phyloP scores from a whole-genome alignment of 2,329 filamentous ascomycete species.

The Sclerotinia borealis region DNA sequence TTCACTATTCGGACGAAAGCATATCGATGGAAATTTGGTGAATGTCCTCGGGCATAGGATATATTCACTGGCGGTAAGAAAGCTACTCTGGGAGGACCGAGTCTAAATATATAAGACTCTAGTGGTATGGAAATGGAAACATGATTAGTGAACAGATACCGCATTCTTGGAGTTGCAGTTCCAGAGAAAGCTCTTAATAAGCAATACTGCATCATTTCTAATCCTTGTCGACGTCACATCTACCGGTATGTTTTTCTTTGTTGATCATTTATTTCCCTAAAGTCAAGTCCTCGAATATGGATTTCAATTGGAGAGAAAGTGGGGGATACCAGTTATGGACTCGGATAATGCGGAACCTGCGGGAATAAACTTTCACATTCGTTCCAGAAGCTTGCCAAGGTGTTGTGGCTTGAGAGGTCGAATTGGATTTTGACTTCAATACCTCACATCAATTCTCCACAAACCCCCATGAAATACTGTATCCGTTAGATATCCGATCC shows the following conservation, averaged over 20 bases:
- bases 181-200: background rate
- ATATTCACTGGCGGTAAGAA: background rate
- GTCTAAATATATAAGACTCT: background rate
- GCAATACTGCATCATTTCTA: background rate
- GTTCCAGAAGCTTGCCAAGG: background rate
- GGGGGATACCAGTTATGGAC: too few species aligned
- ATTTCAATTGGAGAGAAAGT: background rate
- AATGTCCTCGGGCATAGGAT: background rate
- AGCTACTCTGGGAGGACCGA: background rate
- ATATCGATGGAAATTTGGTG: background rate
- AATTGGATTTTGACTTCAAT: background rate
- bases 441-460: background rate
- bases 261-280: too few species aligned
- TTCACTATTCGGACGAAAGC: background rate
- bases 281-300: background rate
- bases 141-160: background rate
- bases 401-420: background rate
- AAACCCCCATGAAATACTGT: background rate
- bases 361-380: background rate
- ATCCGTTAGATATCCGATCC: background rate
- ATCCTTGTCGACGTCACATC: background rate
- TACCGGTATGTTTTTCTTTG: background rate
- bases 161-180: too few species aligned
- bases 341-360: conserved; percentile 5
- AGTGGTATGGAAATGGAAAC: too few species aligned